A percentile compares a stretch with the other conserved stretches of the same genome.
Evolutionary conservation across 1,284 basidiomycete species (phyloP).

Genomic region (Ceratobasidium sp.): DNA sequence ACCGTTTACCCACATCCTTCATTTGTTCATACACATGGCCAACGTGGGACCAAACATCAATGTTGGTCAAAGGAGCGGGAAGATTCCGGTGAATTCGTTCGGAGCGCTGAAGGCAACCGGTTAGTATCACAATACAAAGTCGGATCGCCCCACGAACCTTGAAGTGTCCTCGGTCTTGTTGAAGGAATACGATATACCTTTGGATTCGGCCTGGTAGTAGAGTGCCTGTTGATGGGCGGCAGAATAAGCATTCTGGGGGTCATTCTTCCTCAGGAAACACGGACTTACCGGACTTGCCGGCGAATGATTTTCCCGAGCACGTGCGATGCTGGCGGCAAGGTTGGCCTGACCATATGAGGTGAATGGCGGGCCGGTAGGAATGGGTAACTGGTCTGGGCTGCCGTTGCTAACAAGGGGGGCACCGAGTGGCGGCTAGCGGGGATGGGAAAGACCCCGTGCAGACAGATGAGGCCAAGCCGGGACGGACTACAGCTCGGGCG

Average conservation of each 20-base stretch:
- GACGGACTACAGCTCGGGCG: too few species aligned
- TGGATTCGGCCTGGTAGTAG: too few species aligned
- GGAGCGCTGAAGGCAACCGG: constrained; percentile 72
- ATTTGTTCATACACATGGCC: constrained; percentile 98
- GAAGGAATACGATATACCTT: constrained; percentile 73
- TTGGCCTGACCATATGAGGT: constrained; percentile 85
- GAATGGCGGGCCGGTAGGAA: constrained; percentile 77
- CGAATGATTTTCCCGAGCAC: constrained; percentile 85
- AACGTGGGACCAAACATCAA: constrained; percentile 99
- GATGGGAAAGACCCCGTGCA: constrained; percentile 16
- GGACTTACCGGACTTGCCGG: constrained; percentile 62
- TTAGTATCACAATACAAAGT: neutral
- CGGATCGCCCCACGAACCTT: constrained; percentile 55
- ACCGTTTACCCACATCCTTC: constrained; percentile 74
- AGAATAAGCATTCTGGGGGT: constrained; percentile 98
- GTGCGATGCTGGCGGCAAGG: constrained; percentile 86
- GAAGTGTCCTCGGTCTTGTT: constrained; percentile 84
- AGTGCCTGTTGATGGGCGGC: constrained; percentile 99
- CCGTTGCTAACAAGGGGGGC: constrained; percentile 18
- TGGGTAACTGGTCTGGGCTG: constrained; percentile 18
- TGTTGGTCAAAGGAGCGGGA: constrained; percentile 91
- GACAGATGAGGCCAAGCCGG: too few species aligned
- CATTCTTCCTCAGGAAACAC: constrained; percentile 97
- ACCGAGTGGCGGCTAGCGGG: neutral
- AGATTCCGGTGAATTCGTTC: constrained; percentile 95